Evolutionary conservation across 768 basidiomycete species (phyloP).

Genomic region (Naganishia randhawae): DNA sequence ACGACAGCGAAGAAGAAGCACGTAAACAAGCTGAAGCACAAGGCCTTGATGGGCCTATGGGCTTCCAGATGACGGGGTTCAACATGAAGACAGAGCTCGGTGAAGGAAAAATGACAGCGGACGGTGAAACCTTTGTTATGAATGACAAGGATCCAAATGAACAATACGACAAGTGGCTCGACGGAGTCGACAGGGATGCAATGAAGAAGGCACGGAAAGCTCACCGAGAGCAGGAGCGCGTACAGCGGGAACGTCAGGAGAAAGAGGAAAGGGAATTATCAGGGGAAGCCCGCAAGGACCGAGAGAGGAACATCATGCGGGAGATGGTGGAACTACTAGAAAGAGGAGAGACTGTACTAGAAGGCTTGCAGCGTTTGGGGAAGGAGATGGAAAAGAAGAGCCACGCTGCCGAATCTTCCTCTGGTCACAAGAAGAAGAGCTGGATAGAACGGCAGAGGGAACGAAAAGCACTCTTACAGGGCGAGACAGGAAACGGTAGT

Average conservation of each 20-base stretch:
- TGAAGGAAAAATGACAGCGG: slow-evolving; percentile 92
- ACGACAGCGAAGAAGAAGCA: slow-evolving; percentile 54
- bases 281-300: slow-evolving; percentile 34
- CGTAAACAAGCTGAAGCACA: slow-evolving; percentile 61
- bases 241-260: slow-evolving; percentile 69
- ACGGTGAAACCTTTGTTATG: slow-evolving; percentile 68
- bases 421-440: slow-evolving; percentile 58
- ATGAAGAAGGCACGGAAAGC: slow-evolving; percentile 75
- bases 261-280: slow-evolving; percentile 58
- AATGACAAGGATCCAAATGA: slow-evolving; percentile 83
- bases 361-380: slow-evolving; percentile 82
- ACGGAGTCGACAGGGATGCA: slow-evolving; percentile 71
- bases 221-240: slow-evolving; percentile 67
- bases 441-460: slow-evolving; percentile 49
- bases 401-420: slow-evolving; percentile 29
- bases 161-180: slow-evolving; percentile 93
- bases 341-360: slow-evolving; percentile 84
- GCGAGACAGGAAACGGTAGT: background rate
- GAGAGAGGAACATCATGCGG: slow-evolving; percentile 44
- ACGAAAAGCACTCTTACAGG: slow-evolving; percentile 40
- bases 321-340: slow-evolving; percentile 68
- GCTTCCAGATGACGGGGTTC: slow-evolving; percentile 87
- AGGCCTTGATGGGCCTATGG: slow-evolving; percentile 61
- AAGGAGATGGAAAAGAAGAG: slow-evolving; percentile 42
- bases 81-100: slow-evolving; percentile 99